A percentile compares a stretch with the other conserved stretches of the same genome.
Conservation (phyloP, 2,329 filamentous ascomycete genomes). For the Achaetomium macrosporum region DNA sequence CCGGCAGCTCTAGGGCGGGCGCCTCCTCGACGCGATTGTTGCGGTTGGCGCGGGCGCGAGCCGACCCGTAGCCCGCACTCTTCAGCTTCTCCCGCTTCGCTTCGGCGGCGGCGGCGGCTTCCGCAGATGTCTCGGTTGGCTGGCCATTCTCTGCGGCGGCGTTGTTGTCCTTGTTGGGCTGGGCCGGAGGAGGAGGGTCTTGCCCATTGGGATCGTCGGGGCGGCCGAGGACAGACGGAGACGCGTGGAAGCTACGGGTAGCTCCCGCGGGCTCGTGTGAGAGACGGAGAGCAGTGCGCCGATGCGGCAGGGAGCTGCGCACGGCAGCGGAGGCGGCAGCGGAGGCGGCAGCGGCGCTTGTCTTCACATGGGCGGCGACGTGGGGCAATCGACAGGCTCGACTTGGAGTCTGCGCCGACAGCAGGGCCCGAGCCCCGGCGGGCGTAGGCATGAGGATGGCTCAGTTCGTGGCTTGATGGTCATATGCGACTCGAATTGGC, state of each 20-base stretch:
- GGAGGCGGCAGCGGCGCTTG: background rate
- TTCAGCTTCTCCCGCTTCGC: conserved; percentile 17
- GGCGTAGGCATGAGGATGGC: conserved; percentile 22
- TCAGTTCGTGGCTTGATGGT: conserved; percentile 1
- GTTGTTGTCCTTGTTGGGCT: conserved; percentile 3
- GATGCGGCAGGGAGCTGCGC: background rate
- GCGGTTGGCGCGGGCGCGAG: conserved; percentile 20
- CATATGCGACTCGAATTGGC: conserved; percentile 11
- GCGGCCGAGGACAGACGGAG: conserved; percentile 9
- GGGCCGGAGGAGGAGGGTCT: background rate
- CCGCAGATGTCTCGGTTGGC: background rate
- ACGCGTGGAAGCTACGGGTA: conserved; percentile 16
- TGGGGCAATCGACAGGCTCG: conserved; percentile 14
- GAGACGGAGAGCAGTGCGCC: background rate
- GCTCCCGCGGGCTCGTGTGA: background rate
- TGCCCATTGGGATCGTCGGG: conserved; percentile 12
- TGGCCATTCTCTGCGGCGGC: conserved; percentile 3
- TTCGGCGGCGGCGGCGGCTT: conserved; percentile 6
- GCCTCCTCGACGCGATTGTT: conserved; percentile 20
- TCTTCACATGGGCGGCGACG: conserved; percentile 7
- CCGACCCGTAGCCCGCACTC: conserved; percentile 19
- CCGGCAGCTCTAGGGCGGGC: conserved; percentile 13
- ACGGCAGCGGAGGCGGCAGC: background rate
- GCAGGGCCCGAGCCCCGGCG: conserved; percentile 24
- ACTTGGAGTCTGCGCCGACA: conserved; percentile 17